Evolutionary conservation across 257 asterid species (phyloP), one percentile per base, ranked within the genome.

Genomic region (Capsicum pubescens): DNA sequence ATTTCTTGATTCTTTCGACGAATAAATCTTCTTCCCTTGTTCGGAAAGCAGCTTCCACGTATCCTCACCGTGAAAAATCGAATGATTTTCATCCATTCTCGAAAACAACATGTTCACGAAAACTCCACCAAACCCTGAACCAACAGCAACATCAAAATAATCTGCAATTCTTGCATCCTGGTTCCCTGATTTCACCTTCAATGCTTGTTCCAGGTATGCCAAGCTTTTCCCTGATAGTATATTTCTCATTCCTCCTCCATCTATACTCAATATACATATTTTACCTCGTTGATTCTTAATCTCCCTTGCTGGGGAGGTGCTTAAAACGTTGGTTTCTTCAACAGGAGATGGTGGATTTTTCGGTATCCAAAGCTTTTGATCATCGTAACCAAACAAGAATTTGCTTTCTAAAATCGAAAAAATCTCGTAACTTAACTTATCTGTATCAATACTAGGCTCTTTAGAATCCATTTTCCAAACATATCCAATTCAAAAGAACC

Each of bases 351-450:
- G 8, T 11, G 91, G 80, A 84, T 88, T 93, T 84, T 93, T 92
- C 3, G 97, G 99, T 57, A 91, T 83, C 97, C 98, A 93, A 15
- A 93, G 90, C 91, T 93, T 93, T 74, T 90, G 93, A 84, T 94
- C 94, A 69, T 97, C 98, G 85, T 95, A 93, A 15, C 98, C 99
- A 78, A 95, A 97, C 79, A 97, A 83, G 80, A 97, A 97, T 83
- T 97, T 97, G 91, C 93, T 92, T 90, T 97, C 99, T 26, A 96
- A 88, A 39, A 96, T 93, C 1, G 99, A 96, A 80, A 96, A 96
- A 50, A 96, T 97, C 83, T 97, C 99, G 84, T 97, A 97, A 91
- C 99, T 97, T 82, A 97, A 86, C 91, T 97, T 97, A 81, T 97
- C 97, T 8, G 98, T 84, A 26, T 96, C 98, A 66, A 94, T 91